Evolutionary conservation across 2,329 filamentous ascomycete species (phyloP), one percentile per base, ranked within the genome.

Genomic region (Teratosphaeria viscida): DNA sequence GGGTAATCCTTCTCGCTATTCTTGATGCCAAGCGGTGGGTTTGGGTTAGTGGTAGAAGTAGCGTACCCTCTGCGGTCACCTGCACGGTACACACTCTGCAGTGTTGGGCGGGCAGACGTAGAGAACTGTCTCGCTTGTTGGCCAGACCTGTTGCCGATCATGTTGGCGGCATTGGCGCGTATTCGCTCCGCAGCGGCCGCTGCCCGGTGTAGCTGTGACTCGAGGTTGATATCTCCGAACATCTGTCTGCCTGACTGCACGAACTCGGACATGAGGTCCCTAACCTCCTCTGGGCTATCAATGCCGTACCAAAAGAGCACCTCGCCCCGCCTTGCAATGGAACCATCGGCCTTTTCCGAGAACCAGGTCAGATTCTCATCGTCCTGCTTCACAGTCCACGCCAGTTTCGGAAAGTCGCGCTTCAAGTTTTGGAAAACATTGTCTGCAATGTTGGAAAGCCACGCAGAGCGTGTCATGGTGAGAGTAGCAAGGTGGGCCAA

Each of bases 291-390:
- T 35, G 87, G 85, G 58, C 85, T 86, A 65, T 94, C 88, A 60
- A 94, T 85, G 57, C 92, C 92, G 74, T 95, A 96, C 89, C 92
- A 97, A 81, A 97, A 97, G 70, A 97, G 86, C 47, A 96, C 90
- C 70, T 92, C 90, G 60, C 90, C 90, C 23, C 68, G 65, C 59
- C 86, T 85, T 63, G 88, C 90, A 68, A 96, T 83, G 75, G 90
- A 96, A 59, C 94, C 92, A 67, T 96, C 91, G 10, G 92, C 88
- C 81, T 96, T 96, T 76, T 96, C 92, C 67, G 95, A 95, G 80
- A 97, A 96, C 94, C 92, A 97, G 11, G 90, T 92, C 68, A 97
- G 80, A 74, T 97, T 96, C 81, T 97, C 92, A 68, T 97, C 92
- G 66, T 95, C 88, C 70, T 92, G 88, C 78, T 89, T 92, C 62